Evolutionary conservation across 2,329 filamentous ascomycete species (phyloP).

Genomic region (Aspergillus versicolor): DNA sequence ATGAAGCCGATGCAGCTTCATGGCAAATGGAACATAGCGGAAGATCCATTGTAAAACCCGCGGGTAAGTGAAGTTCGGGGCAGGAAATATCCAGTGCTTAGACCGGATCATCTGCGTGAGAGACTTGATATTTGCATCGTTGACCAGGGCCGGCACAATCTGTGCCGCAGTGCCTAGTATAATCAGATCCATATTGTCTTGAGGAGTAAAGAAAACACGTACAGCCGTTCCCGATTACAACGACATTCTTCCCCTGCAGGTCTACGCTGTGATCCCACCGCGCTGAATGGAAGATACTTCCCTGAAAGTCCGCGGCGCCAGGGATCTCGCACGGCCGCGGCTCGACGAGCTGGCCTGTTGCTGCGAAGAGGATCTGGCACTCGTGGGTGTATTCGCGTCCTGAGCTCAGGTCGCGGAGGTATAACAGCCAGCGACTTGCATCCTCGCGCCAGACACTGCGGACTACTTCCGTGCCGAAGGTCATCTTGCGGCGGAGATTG

Average conservation of each 20-base stretch:
- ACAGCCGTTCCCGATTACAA: slow-evolving; percentile 37
- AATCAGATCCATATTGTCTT: not conserved
- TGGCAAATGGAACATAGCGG: slow-evolving; percentile 47
- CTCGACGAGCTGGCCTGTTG: slow-evolving; percentile 44
- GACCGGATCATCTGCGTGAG: slow-evolving; percentile 58
- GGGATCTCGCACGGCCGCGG: slow-evolving; percentile 45
- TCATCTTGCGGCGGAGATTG: slow-evolving; percentile 9
- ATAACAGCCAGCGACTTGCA: slow-evolving; percentile 48
- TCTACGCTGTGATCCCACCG: slow-evolving; percentile 25
- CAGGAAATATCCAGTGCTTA: slow-evolving; percentile 56
- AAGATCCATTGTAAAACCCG: slow-evolving; percentile 50
- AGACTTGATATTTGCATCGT: slow-evolving; percentile 47
- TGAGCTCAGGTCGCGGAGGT: slow-evolving; percentile 24
- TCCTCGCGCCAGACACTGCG: slow-evolving; percentile 49
- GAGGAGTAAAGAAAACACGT: not conserved
- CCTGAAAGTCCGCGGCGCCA: slow-evolving; percentile 22
- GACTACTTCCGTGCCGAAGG: slow-evolving; percentile 16
- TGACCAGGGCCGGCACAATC: slow-evolving; percentile 23
- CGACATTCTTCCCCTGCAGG: slow-evolving; percentile 26
- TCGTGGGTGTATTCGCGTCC: slow-evolving; percentile 35
- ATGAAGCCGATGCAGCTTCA: slow-evolving; percentile 36
- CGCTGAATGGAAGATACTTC: slow-evolving; percentile 28
- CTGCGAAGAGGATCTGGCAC: slow-evolving; percentile 52
- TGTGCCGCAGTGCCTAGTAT: slow-evolving; percentile 25
- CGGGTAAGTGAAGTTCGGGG: slow-evolving; percentile 42